phyloP scores from a whole-genome alignment of 768 basidiomycete species.

The Pulveroboletus ravenelii region DNA sequence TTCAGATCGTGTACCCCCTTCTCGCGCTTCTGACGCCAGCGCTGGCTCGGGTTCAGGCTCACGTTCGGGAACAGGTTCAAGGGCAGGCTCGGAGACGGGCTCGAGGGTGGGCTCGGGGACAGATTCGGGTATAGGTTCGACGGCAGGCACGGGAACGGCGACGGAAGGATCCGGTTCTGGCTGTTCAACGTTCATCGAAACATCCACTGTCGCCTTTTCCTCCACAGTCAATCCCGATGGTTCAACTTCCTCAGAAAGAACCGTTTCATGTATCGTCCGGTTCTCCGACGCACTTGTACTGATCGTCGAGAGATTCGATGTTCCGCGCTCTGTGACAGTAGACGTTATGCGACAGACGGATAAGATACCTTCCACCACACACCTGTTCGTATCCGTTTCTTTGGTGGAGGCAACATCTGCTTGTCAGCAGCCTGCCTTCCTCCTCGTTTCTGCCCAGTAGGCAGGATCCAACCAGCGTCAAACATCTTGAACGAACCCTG shows the following conservation, averaged over 20 bases:
- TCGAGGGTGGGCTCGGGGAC: background rate
- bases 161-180: constrained; percentile 3
- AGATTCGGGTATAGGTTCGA: constrained; percentile 2
- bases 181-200: constrained; percentile 13
- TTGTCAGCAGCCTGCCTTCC: constrained; percentile 48
- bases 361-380: constrained; percentile 8
- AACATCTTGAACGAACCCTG: constrained; percentile 76
- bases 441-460: constrained; percentile 64
- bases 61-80: background rate
- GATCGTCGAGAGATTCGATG: constrained; percentile 43
- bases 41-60: background rate
- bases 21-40: background rate
- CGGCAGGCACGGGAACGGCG: background rate
- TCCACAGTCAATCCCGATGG: constrained; percentile 22
- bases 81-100: background rate
- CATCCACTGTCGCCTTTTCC: constrained; percentile 15
- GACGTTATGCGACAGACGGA: background rate
- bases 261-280: constrained; percentile 30
- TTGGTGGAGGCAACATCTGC: constrained; percentile 45
- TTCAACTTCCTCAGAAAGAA: constrained; percentile 26
- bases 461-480: constrained; percentile 85
- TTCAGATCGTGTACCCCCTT: constrained; percentile 12
- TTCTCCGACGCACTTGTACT: constrained; percentile 47
- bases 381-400: constrained; percentile 51
- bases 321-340: constrained; percentile 28